phyloP scores from a whole-genome alignment of 768 basidiomycete species.

The Tricholoma bakamatsutake region DNA sequence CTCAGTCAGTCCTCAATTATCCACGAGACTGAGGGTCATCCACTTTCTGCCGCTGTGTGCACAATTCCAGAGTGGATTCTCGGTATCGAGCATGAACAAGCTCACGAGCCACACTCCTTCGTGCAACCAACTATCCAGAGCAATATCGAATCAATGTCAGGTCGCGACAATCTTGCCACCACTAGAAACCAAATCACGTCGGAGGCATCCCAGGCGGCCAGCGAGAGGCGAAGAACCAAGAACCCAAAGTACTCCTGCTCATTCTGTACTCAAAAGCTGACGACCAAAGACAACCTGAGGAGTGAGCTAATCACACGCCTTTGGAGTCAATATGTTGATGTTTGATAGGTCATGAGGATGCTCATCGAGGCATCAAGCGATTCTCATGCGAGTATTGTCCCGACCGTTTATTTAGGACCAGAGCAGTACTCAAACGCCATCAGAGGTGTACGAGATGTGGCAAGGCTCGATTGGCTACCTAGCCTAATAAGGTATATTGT shows the following conservation, averaged over 20 bases:
- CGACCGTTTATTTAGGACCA: not conserved
- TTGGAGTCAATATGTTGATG: not conserved
- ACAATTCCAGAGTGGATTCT: not conserved
- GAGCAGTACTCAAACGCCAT: not conserved
- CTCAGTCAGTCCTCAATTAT: not conserved
- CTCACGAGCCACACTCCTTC: not conserved
- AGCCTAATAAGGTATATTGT: not conserved
- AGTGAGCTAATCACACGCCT: not conserved
- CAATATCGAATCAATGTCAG: not conserved
- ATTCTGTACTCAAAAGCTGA: not conserved
- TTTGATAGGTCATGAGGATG: conserved; percentile 1
- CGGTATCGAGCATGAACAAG: not conserved
- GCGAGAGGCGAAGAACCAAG: not conserved
- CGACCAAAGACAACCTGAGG: not conserved
- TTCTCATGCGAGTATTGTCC: not conserved
- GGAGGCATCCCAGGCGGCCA: not conserved
- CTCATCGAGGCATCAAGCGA: not conserved
- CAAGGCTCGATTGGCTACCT: not conserved
- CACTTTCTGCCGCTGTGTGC: no score
- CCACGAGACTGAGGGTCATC: not conserved
- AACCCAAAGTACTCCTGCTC: not conserved
- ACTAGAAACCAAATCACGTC: not conserved
- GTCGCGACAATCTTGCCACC: not conserved
- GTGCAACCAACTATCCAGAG: not conserved
- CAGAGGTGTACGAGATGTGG: not conserved